A percentile compares a stretch with the other conserved stretches of the same genome.
phyloP scores from a whole-genome alignment of 2,329 filamentous ascomycete species.

The Penicillium sp. region DNA sequence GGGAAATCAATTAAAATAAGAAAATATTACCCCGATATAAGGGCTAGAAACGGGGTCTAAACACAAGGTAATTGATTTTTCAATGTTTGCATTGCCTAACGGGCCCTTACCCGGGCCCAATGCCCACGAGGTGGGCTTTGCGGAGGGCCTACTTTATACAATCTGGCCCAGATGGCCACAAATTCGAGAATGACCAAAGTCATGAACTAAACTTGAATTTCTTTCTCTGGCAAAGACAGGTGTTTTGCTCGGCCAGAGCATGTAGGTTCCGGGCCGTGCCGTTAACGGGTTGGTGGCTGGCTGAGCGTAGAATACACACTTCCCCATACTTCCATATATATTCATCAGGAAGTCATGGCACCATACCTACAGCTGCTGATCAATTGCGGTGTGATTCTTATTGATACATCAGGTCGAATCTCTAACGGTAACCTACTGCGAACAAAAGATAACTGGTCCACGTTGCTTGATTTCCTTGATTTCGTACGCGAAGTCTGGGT shows the following conservation, averaged over 20 bases:
- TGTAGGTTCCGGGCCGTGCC: no score
- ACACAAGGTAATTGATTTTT: no score
- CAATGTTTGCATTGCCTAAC: no score
- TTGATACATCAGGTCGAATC: background rate
- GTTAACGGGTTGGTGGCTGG: background rate
- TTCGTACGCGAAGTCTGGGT: no score
- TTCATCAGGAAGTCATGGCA: background rate
- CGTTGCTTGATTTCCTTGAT: no score
- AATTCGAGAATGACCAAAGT: background rate
- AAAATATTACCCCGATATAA: no score
- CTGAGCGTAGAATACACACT: background rate
- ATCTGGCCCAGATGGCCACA: background rate
- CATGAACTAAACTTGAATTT: background rate
- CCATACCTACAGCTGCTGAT: background rate
- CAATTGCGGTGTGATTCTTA: background rate
- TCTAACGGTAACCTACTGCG: background rate
- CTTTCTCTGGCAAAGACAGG: background rate
- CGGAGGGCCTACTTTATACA: background rate
- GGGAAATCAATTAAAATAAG: no score
- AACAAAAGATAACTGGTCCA: no score
- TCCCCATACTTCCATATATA: background rate
- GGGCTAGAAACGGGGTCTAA: no score
- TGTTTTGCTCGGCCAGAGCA: background rate
- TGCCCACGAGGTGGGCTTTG: no score
- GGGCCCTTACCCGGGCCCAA: no score